These are phyloP conservation scores for Neocatenulostroma microsporum DNA, from an alignment of 2,329 filamentous ascomycete genomes.

Conservation along the genomic window DNA sequence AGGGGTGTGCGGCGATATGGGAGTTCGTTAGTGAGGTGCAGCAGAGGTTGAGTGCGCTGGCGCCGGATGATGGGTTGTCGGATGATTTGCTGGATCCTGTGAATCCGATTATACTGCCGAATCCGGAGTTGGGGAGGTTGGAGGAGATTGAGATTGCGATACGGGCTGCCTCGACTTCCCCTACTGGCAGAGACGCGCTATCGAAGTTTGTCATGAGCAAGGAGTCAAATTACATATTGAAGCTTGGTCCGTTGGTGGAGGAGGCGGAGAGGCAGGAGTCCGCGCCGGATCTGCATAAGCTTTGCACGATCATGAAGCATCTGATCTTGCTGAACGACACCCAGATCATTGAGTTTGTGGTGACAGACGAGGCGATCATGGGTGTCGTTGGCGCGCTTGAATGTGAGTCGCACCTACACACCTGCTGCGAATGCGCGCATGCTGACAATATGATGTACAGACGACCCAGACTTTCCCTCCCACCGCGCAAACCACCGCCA, in stretches of 20 bases:
- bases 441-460: conserved; percentile 35
- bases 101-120: conserved; percentile 64
- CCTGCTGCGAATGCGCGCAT: conserved; percentile 1
- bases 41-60: conserved; percentile 54
- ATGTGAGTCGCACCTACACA: conserved; percentile 49
- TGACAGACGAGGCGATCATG: conserved; percentile 79
- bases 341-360: conserved; percentile 85
- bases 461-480: conserved; percentile 93
- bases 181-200: conserved; percentile 72
- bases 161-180: conserved; percentile 66
- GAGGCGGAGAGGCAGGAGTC: conserved; percentile 90
- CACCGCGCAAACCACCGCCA: conserved; percentile 97
- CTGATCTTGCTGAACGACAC: conserved; percentile 93
- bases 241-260: conserved; percentile 76
- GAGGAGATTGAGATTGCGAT: conserved; percentile 78
- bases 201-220: conserved; percentile 79
- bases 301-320: conserved; percentile 98
- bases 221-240: conserved; percentile 65
- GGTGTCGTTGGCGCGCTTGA: conserved; percentile 93
- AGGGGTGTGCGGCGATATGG: conserved; percentile 91
- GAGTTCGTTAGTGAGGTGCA: conserved; percentile 86
- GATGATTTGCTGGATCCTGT: conserved; percentile 76
- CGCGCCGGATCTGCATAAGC: conserved; percentile 71
- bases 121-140: conserved; percentile 73
- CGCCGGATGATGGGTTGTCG: conserved; percentile 71